Evolutionary conservation across 1,284 basidiomycete species (phyloP), one percentile per base, ranked within the genome.

Genomic region (Earliella scabrosa): DNA sequence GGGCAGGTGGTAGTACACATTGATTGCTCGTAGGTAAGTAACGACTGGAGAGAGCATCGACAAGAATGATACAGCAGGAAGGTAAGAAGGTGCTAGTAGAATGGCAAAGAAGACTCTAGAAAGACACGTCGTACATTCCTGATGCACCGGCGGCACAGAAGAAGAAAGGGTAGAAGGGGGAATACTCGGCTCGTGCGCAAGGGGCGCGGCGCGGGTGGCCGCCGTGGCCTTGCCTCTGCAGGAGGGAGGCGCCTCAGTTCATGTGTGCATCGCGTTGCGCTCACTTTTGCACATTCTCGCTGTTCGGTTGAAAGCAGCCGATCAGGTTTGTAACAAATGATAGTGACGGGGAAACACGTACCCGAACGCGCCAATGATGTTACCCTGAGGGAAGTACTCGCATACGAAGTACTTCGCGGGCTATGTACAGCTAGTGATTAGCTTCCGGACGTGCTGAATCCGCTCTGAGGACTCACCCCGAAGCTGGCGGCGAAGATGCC

Each of bases 361-460:
- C 86, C 69, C 71, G 65, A 87, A 88, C 61, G 78, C 63, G 39
- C 86, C 86, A 32, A 79, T 77, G 62, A 89, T 73, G 68, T 90
- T 90, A 27, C 87, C 87, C 48, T 79, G 75, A 8, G 79, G 76
- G 34, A 69, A 79, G 68, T 90, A 90, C 72, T 89, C 86, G 73
- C 87, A 90, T 27, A 88, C 87, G 64, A 77, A 82, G 69, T 72
- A 88, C 55, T 81, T 77, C 18, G 85, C 82, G 56, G 70, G 63
- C 85, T 56, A 35, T 34, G 32, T 26, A 31, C n/a, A 11, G 2
- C n/a, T 31, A 1, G 3, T 18, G 27, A 13, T 45, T 27, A 31
- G 26, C 3, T 16, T 4, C 5, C 2, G 7, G 3, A 14, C 3
- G 20, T 11, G 20, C 10, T 4, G 38, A 45, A 10, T 6, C 16